These are phyloP conservation scores for Aspergillus ustus DNA, from an alignment of 2,329 filamentous ascomycete species.

Conservation along the genomic window DNA sequence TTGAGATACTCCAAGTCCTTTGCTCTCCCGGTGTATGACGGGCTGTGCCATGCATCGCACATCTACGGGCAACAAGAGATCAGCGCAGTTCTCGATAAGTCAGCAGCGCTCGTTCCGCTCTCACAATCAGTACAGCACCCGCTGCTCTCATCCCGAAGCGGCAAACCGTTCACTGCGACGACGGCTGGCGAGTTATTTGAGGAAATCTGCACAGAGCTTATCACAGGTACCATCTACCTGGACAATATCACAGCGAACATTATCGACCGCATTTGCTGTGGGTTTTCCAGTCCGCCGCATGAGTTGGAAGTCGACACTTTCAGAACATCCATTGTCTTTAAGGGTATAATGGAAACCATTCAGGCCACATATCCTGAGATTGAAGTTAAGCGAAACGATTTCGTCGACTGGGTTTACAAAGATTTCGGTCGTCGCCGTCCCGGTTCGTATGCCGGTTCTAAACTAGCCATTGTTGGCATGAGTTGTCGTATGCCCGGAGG, in stretches of 20 bases:
- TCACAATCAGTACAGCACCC: too few relatives aligned
- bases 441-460: constrained; percentile 2
- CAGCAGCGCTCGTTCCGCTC: too few relatives aligned
- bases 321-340: neutral
- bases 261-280: too few relatives aligned
- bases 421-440: too few relatives aligned
- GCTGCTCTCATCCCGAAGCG: neutral
- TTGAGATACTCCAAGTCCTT: neutral
- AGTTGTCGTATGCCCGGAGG: constrained; percentile 69
- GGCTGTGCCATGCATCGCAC: neutral
- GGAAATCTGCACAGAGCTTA: neutral
- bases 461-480: constrained; percentile 74
- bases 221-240: neutral
- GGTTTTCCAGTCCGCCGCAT: too few relatives aligned
- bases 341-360: neutral
- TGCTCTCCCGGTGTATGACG: neutral
- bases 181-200: neutral
- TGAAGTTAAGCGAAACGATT: too few relatives aligned
- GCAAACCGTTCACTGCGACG: neutral
- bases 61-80: neutral
- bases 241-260: too few relatives aligned
- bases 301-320: too few relatives aligned
- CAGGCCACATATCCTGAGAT: too few relatives aligned
- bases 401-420: too few relatives aligned
- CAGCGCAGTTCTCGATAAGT: too few relatives aligned